Evolutionary conservation across 495 filamentous ascomycete species (phyloP).

Genomic region (Aspergillus egyptiacus): DNA sequence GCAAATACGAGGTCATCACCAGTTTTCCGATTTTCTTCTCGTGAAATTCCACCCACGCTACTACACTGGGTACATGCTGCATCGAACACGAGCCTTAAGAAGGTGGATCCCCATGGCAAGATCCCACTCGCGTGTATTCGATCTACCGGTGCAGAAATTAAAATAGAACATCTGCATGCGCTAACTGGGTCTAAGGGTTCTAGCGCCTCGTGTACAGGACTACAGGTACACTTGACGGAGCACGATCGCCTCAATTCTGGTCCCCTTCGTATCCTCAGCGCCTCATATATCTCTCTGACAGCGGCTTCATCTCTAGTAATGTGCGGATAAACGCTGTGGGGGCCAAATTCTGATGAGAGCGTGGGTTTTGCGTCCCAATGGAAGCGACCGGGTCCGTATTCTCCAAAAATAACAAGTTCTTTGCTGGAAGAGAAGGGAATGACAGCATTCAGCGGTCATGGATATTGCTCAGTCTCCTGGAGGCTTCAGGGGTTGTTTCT

Average conservation of each 20-base stretch:
- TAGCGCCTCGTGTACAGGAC: conserved; percentile 4
- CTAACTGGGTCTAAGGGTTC: conserved; percentile 6
- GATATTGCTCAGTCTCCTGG: neutral
- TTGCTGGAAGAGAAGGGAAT: neutral
- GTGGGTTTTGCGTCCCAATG: neutral
- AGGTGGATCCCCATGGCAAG: too few species aligned
- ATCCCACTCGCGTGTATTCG: conserved; percentile 2
- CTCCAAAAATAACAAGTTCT: conserved; percentile 10
- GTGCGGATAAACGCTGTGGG: conserved; percentile 6
- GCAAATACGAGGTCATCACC: conserved; percentile 6
- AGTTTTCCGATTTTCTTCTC: conserved; percentile 1
- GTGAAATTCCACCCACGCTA: conserved; percentile 9
- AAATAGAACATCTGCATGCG: conserved; percentile 8
- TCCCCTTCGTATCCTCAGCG: conserved; percentile 4
- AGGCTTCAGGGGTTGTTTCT: neutral
- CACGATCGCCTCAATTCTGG: conserved; percentile 1
- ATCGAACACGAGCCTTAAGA: conserved; percentile 11
- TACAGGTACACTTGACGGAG: neutral
- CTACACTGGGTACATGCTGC: too few species aligned
- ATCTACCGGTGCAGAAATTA: conserved; percentile 7
- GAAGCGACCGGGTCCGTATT: neutral
- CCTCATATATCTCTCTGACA: neutral
- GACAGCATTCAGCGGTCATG: conserved; percentile 1
- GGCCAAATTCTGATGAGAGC: neutral
- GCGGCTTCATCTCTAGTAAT: conserved; percentile 1